Percentiles rank a stretch among this genome's conserved stretches.
Conservation (phyloP, 2,329 filamentous ascomycete species). For the Talaromyces amestolkiae region DNA sequence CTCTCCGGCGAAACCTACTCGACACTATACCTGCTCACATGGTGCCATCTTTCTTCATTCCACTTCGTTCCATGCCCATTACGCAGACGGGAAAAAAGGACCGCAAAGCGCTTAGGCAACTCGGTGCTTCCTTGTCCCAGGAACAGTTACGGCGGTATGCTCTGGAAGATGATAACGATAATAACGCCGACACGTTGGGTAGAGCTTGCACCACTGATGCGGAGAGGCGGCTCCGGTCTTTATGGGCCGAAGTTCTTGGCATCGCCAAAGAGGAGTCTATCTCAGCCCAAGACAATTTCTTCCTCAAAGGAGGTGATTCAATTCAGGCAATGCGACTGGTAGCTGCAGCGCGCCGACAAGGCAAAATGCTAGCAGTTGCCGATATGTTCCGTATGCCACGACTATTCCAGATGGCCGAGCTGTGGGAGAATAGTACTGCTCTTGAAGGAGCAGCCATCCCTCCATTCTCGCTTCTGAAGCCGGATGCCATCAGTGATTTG, state of each 20-base stretch:
- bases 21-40: not conserved
- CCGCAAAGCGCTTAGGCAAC: not conserved
- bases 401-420: not conserved
- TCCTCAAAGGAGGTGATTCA: conserved; percentile 3
- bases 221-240: not conserved
- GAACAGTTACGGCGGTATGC: not conserved
- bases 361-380: not conserved
- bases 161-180: not conserved
- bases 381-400: not conserved
- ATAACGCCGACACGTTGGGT: not conserved
- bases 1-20: not conserved
- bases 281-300: not conserved
- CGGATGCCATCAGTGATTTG: not conserved
- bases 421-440: not conserved
- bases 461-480: not conserved
- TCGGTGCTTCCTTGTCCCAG: conserved; percentile 1
- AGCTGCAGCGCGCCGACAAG: not conserved
- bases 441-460: not conserved
- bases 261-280: not conserved
- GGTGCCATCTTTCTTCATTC: conserved; percentile 3
- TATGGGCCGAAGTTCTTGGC: not conserved
- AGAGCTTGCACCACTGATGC: not conserved
- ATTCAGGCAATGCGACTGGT: conserved; percentile 1
- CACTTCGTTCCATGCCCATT: not conserved
- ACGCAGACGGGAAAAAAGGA: not conserved